These are phyloP conservation scores for Rhypophila decipiens DNA, from an alignment of 495 filamentous ascomycete genomes.

Conservation along the genomic window DNA sequence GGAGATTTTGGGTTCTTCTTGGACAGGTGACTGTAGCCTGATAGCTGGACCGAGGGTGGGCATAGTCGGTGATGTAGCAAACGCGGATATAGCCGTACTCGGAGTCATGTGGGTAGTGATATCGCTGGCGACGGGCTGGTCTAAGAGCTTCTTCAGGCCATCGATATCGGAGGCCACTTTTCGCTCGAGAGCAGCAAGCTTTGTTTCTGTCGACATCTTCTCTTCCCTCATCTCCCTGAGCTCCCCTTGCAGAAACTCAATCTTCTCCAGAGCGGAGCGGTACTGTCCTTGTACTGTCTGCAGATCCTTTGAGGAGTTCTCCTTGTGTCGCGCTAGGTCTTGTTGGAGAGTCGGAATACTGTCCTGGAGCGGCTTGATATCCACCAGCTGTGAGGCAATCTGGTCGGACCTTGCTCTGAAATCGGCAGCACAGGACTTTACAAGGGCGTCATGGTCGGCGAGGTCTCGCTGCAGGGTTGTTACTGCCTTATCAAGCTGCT, in stretches of 20 bases:
- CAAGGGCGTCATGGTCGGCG: constrained; percentile 8
- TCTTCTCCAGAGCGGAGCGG: constrained; percentile 5
- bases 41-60: too few species aligned
- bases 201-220: constrained; percentile 5
- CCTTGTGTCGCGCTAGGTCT: constrained; percentile 5
- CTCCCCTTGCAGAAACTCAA: constrained; percentile 14
- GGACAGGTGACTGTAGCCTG: too few species aligned
- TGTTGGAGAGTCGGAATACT: constrained; percentile 9
- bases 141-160: too few species aligned
- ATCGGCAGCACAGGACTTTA: constrained; percentile 7
- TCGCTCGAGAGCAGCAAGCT: constrained; percentile 9
- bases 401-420: constrained; percentile 12
- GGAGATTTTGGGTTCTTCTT: too few species aligned
- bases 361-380: constrained; percentile 3
- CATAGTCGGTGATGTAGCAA: too few species aligned
- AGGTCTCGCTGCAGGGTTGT: constrained; percentile 10
- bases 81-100: too few species aligned
- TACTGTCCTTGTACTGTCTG: constrained; percentile 10
- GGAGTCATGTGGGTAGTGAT: too few species aligned
- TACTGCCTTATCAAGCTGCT: constrained; percentile 8
- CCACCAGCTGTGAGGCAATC: constrained; percentile 4
- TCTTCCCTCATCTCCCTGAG: constrained; percentile 10
- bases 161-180: constrained; percentile 1
- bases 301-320: constrained; percentile 3
- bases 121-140: too few species aligned